Percentiles rank a stretch among this genome's conserved stretches.
Evolutionary conservation across 1,284 basidiomycete species (phyloP).

Genomic region (Xerocomus amazonicus): DNA sequence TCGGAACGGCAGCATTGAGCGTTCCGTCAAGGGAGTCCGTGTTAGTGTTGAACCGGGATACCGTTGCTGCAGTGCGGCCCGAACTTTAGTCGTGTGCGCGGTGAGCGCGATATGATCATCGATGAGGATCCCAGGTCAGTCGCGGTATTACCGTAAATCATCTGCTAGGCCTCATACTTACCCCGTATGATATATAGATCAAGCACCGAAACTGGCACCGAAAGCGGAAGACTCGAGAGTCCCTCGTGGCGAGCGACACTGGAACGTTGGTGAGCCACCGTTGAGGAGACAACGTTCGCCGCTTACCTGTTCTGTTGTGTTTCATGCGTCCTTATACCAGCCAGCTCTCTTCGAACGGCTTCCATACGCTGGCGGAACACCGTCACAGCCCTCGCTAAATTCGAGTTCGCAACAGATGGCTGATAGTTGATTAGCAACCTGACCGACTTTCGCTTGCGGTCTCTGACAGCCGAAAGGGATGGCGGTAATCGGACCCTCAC

Average conservation of each 20-base stretch:
- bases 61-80: not conserved
- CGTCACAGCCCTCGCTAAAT: not conserved
- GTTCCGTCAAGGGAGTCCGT: not conserved
- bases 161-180: not conserved
- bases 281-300: conserved; percentile 18
- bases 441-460: not conserved
- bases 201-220: not conserved
- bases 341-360: not conserved
- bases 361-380: not conserved
- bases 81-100: conserved; percentile 6
- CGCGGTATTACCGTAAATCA: not conserved
- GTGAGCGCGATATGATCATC: not conserved
- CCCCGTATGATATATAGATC: not conserved
- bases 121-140: too few species aligned
- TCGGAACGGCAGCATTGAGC: conserved; percentile 7
- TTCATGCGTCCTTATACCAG: too few species aligned
- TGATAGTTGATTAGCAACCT: not conserved
- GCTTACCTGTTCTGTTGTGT: conserved; percentile 1
- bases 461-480: not conserved
- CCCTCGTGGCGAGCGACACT: not conserved
- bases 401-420: not conserved
- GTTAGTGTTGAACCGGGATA: not conserved
- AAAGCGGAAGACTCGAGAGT: not conserved
- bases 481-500: not conserved
- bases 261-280: not conserved